Percentiles rank a stretch among this genome's conserved stretches.
These are phyloP conservation scores for Cyberlindnera euphorbiae DNA, from an alignment of 805 yeast genomes.

Conservation along the genomic window DNA sequence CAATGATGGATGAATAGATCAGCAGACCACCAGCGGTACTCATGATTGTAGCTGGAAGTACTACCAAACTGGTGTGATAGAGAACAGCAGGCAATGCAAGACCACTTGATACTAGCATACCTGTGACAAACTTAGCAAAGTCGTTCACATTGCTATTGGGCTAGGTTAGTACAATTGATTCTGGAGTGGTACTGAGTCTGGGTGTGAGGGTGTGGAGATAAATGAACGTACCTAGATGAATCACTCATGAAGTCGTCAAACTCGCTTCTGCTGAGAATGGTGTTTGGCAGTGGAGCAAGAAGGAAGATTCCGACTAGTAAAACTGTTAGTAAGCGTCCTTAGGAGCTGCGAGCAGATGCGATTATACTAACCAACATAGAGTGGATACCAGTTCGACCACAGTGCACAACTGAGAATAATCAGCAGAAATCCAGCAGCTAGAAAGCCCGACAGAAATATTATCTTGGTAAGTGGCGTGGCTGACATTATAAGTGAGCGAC, in stretches of 20 bases:
- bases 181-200: too few species aligned
- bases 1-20: slow-evolving; percentile 77
- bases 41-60: slow-evolving; percentile 66
- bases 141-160: slow-evolving; percentile 48
- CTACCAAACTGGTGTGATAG: slow-evolving; percentile 69
- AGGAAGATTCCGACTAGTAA: slow-evolving; percentile 44
- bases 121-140: slow-evolving; percentile 74
- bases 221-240: slow-evolving; percentile 31
- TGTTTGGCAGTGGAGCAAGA: slow-evolving; percentile 69
- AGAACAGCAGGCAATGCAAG: slow-evolving; percentile 69
- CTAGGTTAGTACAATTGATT: slow-evolving; percentile 19
- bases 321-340: slow-evolving; percentile 28
- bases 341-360: background rate
- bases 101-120: slow-evolving; percentile 72
- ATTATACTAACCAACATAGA: slow-evolving; percentile 50
- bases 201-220: background rate
- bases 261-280: slow-evolving; percentile 45
- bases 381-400: slow-evolving; percentile 88
- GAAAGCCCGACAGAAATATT: slow-evolving; percentile 67
- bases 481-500: slow-evolving; percentile 8
- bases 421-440: slow-evolving; percentile 86
- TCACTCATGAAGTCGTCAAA: slow-evolving; percentile 60
- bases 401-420: slow-evolving; percentile 86
- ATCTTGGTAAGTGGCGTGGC: slow-evolving; percentile 69
- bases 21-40: slow-evolving; percentile 80